Base-by-base conservation (phyloP, 768 basidiomycete genomes). In the Suillus ampliporus region DNA sequence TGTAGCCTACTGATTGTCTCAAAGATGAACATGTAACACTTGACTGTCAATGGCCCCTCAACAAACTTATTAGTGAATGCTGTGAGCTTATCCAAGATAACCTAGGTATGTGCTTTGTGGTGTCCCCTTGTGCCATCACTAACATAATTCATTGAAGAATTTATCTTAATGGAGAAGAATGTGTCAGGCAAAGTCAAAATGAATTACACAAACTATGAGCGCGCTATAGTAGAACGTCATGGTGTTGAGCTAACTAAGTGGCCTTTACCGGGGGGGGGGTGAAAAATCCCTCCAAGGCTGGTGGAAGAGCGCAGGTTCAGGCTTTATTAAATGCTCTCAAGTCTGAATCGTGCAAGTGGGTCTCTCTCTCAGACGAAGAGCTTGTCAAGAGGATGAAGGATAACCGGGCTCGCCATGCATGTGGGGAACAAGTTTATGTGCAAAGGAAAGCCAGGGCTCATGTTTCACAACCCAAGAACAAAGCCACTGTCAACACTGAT, bases 31-130 rank as follows among this genome's bases (percentile, higher is more conserved):
- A 13, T 13, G 21, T 41, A 41, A 17, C 57, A 26, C n/a, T n/a
- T 19, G 17, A 34, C 31, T 28, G 40, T 57, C 52, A 58, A 28
- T 7, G 48, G 23, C 46, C 57, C 3, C 56, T 58, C 21, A 63
- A 63, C 57, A 58, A 51, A 28, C 56, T 63, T 34, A 58, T 63
- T 23, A 63, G 62, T n/a, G 47, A 57, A 5, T 58, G 62, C 57
- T 35, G 38, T 19, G 58, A 43, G 5, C 15, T 23, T 15, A 58
- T 63, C 28, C 57, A 63, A 58, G 62, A 63, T 50, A 44, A 51
- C 23, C 57, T 64, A 13, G 40, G 58, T 58, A 19, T n/a, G 37
- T 58, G 19, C 34, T 57, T 28, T 6, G 13, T 41, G 37, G 26
- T 21, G 13, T 23, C 38, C 4, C 28, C 38, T 40, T 6, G 5